phyloP scores from a whole-genome alignment of 768 basidiomycete species.

The Mycena galericulata region DNA sequence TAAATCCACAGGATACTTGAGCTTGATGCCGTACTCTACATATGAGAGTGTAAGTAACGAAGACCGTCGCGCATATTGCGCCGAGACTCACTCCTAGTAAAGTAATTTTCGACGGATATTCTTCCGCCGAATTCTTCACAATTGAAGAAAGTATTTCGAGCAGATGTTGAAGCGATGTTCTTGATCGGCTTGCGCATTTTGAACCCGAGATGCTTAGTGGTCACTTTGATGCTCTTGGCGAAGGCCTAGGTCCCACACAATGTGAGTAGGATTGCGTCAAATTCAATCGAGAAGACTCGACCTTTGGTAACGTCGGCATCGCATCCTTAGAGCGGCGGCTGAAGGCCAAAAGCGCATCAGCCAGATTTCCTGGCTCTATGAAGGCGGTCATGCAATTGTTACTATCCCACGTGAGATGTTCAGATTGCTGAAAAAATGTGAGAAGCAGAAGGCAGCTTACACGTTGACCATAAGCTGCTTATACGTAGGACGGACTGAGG shows the following conservation, averaged over 20 bases:
- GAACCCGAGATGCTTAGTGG: conserved; percentile 67
- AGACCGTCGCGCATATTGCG: background rate
- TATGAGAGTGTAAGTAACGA: background rate
- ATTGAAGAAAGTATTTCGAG: conserved; percentile 57
- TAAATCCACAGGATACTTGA: conserved; percentile 36
- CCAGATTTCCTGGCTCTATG: conserved; percentile 70
- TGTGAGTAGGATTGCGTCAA: background rate
- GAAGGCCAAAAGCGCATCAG: conserved; percentile 67
- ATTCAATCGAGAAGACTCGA: background rate
- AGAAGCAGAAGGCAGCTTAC: conserved; percentile 41
- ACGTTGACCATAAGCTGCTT: conserved; percentile 68
- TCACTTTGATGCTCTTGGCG: conserved; percentile 67
- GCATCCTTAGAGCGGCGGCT: conserved; percentile 52
- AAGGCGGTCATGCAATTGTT: conserved; percentile 71
- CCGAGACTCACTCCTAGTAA: conserved; percentile 62
- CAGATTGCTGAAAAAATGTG: background rate
- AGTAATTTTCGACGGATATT: conserved; percentile 74
- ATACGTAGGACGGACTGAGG: conserved; percentile 61
- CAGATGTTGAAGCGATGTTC: conserved; percentile 49
- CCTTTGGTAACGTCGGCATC: conserved; percentile 58
- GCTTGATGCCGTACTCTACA: conserved; percentile 64
- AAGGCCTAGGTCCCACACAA: conserved; percentile 45
- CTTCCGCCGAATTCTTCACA: conserved; percentile 64
- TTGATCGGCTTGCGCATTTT: conserved; percentile 61
- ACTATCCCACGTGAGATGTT: conserved; percentile 38